Conservation (phyloP, 2,329 filamentous ascomycete species). For the Xylariaceae sp. region DNA sequence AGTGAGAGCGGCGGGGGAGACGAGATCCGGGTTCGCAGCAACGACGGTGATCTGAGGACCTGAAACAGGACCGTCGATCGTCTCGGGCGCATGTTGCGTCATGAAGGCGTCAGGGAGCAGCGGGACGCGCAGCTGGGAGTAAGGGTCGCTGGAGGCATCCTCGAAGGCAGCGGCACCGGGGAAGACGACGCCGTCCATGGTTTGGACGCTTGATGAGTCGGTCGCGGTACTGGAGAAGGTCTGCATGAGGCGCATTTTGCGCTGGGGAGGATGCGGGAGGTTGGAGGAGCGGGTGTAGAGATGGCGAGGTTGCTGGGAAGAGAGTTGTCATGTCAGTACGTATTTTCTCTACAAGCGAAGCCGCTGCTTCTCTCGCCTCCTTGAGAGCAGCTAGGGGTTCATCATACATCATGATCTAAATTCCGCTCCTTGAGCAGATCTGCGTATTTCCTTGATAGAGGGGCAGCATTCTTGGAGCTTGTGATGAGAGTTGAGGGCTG, state of each 20-base stretch:
- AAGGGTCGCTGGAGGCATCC: conserved; percentile 27
- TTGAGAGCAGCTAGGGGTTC: conserved; percentile 4
- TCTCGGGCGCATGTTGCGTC: conserved; percentile 41
- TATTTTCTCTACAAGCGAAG: background rate
- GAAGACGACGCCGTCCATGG: conserved; percentile 52
- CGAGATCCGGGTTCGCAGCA: conserved; percentile 52
- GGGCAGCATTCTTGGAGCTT: conserved; percentile 25
- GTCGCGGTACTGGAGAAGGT: conserved; percentile 52
- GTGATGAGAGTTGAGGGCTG: conserved; percentile 26
- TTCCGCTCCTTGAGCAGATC: conserved; percentile 34
- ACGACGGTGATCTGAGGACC: conserved; percentile 50
- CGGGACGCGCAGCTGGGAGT: conserved; percentile 50
- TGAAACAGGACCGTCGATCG: conserved; percentile 38
- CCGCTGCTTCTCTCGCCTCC: background rate
- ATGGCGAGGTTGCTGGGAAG: conserved; percentile 27
- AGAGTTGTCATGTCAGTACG: conserved; percentile 25
- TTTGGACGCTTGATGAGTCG: conserved; percentile 31
- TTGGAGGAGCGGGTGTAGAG: conserved; percentile 34
- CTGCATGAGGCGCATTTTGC: conserved; percentile 58
- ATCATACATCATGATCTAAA: conserved; percentile 31
- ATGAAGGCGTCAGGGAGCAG: conserved; percentile 57
- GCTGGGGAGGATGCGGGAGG: conserved; percentile 34
- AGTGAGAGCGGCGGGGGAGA: conserved; percentile 48
- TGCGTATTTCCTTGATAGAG: conserved; percentile 33
- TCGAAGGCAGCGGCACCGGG: conserved; percentile 40